phyloP scores from a whole-genome alignment of 2,329 filamentous ascomycete genomes.

The Tolypocladium cylindrosporum region DNA sequence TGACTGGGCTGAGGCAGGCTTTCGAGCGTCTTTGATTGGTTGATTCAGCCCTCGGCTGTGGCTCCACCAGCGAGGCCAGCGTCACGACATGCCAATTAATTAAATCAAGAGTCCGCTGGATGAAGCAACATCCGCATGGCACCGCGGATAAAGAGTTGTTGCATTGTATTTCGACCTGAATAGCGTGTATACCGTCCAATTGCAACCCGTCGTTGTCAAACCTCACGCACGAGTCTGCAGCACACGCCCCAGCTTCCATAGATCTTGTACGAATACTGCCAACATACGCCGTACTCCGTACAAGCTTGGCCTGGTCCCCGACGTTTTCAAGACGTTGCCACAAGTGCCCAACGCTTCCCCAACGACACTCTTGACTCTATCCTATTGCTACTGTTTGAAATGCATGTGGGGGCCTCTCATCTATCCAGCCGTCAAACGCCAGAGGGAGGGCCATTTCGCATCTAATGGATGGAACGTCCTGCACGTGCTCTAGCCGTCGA shows the following conservation, averaged over 20 bases:
- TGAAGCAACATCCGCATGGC: not conserved
- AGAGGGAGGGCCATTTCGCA: not conserved
- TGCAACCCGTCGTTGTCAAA: not conserved
- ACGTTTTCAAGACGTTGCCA: not conserved
- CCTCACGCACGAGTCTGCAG: not conserved
- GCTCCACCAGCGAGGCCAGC: not conserved
- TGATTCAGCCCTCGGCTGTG: not conserved
- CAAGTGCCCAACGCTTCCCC: not conserved
- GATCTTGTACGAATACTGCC: not conserved
- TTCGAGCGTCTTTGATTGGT: conserved; percentile 22
- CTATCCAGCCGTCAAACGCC: not conserved
- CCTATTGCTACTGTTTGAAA: not conserved
- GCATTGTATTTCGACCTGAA: not conserved
- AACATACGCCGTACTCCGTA: not conserved
- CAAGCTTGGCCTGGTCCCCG: not conserved
- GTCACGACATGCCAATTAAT: not conserved
- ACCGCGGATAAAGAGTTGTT: not conserved
- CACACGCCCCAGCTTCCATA: not conserved
- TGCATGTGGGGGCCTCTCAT: not conserved
- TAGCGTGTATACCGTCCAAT: no score
- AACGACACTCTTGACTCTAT: not conserved
- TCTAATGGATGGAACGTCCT: no score
- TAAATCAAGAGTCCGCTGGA: not conserved
- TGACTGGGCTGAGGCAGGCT: conserved; percentile 17
- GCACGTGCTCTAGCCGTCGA: not conserved